phyloP scores from a whole-genome alignment of 2,329 filamentous ascomycete genomes.

The Aspergillus clavatus region DNA sequence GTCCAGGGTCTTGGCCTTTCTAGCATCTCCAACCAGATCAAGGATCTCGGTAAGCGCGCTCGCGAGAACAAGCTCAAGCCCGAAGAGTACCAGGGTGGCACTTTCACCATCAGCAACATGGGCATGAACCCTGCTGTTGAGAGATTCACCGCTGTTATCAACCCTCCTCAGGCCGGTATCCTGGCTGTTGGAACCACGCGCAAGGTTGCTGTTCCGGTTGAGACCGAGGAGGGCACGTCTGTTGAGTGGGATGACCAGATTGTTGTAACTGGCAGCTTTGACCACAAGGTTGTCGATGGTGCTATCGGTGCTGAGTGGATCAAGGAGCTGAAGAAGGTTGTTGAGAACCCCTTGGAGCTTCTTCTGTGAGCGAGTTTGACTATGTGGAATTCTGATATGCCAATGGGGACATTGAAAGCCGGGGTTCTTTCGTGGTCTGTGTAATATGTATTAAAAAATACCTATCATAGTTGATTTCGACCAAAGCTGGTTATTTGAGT shows the following conservation, averaged over 20 bases:
- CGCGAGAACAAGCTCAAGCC: constrained; percentile 98
- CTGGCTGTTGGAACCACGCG: constrained; percentile 89
- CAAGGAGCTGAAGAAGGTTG: constrained; percentile 90
- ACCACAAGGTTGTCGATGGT: constrained; percentile 98
- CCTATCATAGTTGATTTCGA: constrained; percentile 19
- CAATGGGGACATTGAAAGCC: constrained; percentile 13
- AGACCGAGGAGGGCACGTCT: constrained; percentile 74
- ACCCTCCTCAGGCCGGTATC: constrained; percentile 94
- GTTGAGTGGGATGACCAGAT: constrained; percentile 98
- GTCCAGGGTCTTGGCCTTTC: constrained; percentile 83
- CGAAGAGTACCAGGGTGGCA: constrained; percentile 98
- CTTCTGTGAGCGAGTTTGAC: constrained; percentile 61
- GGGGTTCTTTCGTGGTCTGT: constrained; percentile 11
- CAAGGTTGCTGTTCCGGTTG: constrained; percentile 86
- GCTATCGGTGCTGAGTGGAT: constrained; percentile 97
- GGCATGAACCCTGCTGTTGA: constrained; percentile 98
- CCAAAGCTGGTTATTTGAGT: constrained; percentile 24
- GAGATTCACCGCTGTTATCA: constrained; percentile 97
- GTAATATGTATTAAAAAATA: constrained; percentile 38
- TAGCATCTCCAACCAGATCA: constrained; percentile 82
- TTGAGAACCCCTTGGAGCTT: constrained; percentile 95
- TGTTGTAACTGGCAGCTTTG: constrained; percentile 88
- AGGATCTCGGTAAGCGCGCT: constrained; percentile 94
- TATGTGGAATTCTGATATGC: constrained; percentile 9
- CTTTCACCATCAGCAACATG: constrained; percentile 99